Evolutionary conservation across 306 rosid genomes (phyloP).

Genomic region (Geum urbanum): DNA sequence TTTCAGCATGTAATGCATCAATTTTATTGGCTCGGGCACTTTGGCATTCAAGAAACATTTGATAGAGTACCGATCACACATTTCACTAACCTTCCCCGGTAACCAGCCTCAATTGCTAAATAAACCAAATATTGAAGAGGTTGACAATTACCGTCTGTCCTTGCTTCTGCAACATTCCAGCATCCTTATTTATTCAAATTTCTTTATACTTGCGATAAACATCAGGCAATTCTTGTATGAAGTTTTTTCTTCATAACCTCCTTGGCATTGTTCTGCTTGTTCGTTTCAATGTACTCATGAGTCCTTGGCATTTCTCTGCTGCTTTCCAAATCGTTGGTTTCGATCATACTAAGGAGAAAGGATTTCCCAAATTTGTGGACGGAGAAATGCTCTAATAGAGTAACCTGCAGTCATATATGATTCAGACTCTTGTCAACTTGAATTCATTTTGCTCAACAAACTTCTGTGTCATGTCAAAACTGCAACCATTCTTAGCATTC

Average conservation of each 20-base stretch:
- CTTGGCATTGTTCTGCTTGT: constrained; percentile 72
- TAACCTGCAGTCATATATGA: constrained; percentile 63
- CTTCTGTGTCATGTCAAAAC: constrained; percentile 44
- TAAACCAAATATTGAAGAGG: constrained; percentile 87
- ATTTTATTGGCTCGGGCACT: constrained; percentile 56
- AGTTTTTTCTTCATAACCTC: constrained; percentile 64
- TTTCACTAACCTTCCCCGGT: constrained; percentile 81
- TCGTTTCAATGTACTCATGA: constrained; percentile 50
- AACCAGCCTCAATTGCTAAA: constrained; percentile 98
- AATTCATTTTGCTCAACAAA: constrained; percentile 54
- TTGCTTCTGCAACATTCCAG: constrained; percentile 94
- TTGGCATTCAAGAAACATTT: constrained; percentile 48
- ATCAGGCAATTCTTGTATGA: constrained; percentile 67
- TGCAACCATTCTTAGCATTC: constrained; percentile 32
- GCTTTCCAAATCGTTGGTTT: constrained; percentile 65
- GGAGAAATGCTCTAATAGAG: constrained; percentile 73
- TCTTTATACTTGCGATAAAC: constrained; percentile 68
- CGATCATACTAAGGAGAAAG: constrained; percentile 64
- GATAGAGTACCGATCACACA: constrained; percentile 70
- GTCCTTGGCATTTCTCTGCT: constrained; percentile 92
- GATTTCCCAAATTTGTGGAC: constrained; percentile 52
- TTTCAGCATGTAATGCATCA: constrained; percentile 53
- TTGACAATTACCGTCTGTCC: constrained; percentile 54
- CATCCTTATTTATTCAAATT: constrained; percentile 84
- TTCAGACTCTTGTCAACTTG: constrained; percentile 54